Conservation (phyloP, 2,329 filamentous ascomycete genomes). For the Penicillium sumatraense region DNA sequence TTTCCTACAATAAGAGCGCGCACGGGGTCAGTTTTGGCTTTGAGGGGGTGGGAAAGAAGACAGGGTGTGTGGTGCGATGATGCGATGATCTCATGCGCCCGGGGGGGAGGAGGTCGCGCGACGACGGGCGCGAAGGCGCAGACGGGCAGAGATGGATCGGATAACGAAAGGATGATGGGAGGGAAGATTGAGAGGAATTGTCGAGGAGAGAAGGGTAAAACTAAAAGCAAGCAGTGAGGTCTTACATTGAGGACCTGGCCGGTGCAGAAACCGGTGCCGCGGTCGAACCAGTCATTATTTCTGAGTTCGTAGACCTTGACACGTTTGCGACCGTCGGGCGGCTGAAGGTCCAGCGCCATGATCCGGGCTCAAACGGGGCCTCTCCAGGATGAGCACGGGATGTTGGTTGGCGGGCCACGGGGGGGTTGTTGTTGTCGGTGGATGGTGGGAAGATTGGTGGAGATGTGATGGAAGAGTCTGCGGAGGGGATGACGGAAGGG, state of each 20-base stretch:
- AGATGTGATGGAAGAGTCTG: conserved; percentile 32
- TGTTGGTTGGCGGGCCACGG: conserved; percentile 18
- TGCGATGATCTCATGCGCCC: conserved; percentile 6
- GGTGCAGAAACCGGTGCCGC: conserved; percentile 93
- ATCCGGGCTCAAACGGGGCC: conserved; percentile 39
- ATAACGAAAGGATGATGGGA: too few relatives aligned
- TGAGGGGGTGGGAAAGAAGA: background rate
- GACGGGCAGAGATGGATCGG: background rate
- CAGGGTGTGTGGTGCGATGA: background rate
- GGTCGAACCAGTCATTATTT: conserved; percentile 99
- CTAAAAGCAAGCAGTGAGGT: conserved; percentile 18
- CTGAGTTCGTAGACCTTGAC: conserved; percentile 99
- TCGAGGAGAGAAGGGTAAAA: background rate
- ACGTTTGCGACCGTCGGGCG: conserved; percentile 60
- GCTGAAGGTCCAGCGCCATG: conserved; percentile 55
- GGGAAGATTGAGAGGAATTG: background rate
- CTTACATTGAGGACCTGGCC: conserved; percentile 75
- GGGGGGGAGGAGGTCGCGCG: conserved; percentile 3
- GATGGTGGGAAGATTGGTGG: conserved; percentile 17
- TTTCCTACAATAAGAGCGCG: conserved; percentile 58
- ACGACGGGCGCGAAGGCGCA: background rate
- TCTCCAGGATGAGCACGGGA: conserved; percentile 35
- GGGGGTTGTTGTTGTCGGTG: background rate
- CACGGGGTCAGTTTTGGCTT: background rate
- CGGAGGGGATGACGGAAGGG: conserved; percentile 28